These are phyloP conservation scores for Plasmodium inui DNA, from an alignment of 169 alveolate genomes.

Conservation along the genomic window DNA sequence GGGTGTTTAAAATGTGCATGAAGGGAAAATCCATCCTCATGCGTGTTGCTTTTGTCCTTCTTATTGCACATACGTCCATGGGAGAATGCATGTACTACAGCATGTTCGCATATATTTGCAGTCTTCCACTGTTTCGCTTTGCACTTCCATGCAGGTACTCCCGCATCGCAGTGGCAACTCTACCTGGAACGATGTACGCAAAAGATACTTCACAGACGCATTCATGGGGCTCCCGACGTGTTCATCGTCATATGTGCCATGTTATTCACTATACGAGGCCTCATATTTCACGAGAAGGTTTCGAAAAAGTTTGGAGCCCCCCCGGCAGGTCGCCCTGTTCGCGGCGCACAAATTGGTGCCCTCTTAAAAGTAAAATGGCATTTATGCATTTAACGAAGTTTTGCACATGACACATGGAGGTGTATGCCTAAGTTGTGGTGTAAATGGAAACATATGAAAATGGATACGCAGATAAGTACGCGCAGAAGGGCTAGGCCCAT, in stretches of 20 bases:
- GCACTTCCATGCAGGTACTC: conserved; percentile 13
- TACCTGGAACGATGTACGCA: not conserved
- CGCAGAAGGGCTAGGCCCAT: not conserved
- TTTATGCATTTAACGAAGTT: not conserved
- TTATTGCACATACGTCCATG: not conserved
- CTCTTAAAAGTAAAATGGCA: not conserved
- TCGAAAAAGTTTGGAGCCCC: not conserved
- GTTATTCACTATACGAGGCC: not conserved
- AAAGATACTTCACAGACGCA: not conserved
- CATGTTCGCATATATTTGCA: not conserved
- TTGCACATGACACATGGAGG: not conserved
- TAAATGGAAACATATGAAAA: not conserved
- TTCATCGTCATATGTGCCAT: not conserved
- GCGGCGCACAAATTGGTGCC: not conserved
- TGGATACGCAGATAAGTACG: not conserved
- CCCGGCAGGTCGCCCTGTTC: not conserved
- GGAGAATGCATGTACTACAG: not conserved
- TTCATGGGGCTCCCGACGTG: not conserved
- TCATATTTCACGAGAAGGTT: not conserved
- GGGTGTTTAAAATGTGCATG: not conserved
- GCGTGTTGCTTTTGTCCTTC: not conserved
- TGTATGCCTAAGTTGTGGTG: not conserved
- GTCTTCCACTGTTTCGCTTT: not conserved
- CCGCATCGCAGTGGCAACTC: not conserved
- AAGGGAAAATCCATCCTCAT: not conserved